phyloP scores from a whole-genome alignment of 164 flowering plant species.

The Pachysandra terminalis region DNA sequence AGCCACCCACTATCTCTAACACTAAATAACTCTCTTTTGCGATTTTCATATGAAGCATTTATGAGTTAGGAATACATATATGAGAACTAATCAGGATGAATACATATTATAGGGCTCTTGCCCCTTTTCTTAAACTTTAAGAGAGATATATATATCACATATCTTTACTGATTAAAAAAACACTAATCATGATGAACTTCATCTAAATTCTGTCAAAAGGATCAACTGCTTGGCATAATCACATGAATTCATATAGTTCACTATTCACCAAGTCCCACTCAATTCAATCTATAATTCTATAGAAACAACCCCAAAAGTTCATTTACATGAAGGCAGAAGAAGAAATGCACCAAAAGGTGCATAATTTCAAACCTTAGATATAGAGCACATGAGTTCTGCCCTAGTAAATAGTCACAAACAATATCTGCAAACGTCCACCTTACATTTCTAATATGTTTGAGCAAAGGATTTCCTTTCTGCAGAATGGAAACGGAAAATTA shows the following conservation, averaged over 20 bases:
- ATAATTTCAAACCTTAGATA: conserved; percentile 66
- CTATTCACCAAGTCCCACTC: not conserved
- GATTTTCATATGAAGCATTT: not conserved
- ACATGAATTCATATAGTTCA: not conserved
- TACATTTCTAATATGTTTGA: conserved; percentile 90
- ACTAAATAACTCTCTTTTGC: not conserved
- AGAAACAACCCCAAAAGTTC: not conserved
- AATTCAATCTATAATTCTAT: not conserved
- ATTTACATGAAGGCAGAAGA: not conserved
- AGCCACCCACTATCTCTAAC: too few relatives aligned
- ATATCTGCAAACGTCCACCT: conserved; percentile 86
- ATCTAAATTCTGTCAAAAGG: too few relatives aligned
- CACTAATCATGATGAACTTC: not conserved
- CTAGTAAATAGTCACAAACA: conserved; percentile 77
- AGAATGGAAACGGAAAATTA: conserved; percentile 7
- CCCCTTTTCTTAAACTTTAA: too few relatives aligned
- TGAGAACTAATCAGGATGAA: too few relatives aligned
- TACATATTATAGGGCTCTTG: too few relatives aligned
- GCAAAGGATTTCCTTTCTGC: conserved; percentile 97
- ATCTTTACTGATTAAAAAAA: too few relatives aligned
- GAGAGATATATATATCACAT: too few relatives aligned
- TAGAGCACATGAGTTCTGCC: conserved; percentile 82
- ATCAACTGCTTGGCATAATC: not conserved
- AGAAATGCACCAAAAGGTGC: not conserved
- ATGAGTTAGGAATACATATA: too few relatives aligned